Percentiles rank a stretch among this genome's conserved stretches.
These are phyloP conservation scores for Neofusicoccum sp. DNA, from an alignment of 2,329 filamentous ascomycete species.

Conservation along the genomic window DNA sequence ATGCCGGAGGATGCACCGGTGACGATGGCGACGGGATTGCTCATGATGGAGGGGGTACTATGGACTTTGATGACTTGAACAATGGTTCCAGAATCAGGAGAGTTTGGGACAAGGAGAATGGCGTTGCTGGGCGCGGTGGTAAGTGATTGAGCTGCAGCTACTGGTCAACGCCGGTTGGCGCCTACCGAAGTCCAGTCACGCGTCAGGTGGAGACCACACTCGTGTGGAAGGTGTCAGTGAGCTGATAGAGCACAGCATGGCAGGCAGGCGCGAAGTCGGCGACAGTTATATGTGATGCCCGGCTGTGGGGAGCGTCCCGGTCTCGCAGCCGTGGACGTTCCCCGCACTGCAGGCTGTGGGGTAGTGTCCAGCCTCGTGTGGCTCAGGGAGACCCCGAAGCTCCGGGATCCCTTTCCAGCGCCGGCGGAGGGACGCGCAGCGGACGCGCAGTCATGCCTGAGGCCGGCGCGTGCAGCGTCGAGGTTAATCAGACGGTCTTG, in stretches of 20 bases:
- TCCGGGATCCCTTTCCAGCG: neutral
- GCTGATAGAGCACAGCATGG: too few relatives aligned
- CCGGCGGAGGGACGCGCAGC: neutral
- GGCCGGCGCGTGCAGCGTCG: neutral
- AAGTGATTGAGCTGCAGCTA: too few relatives aligned
- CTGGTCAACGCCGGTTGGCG: too few relatives aligned
- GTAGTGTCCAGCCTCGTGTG: slow-evolving; percentile 1
- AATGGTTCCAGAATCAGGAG: neutral
- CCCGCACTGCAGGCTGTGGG: slow-evolving; percentile 9
- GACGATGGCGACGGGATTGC: slow-evolving; percentile 46
- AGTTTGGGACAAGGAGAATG: neutral
- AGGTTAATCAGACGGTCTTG: neutral
- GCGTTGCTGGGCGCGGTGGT: too few relatives aligned
- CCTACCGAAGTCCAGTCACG: too few relatives aligned
- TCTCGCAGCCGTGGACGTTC: neutral
- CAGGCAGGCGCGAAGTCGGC: too few relatives aligned
- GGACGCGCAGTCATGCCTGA: slow-evolving; percentile 1
- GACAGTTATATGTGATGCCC: too few relatives aligned
- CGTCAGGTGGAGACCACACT: too few relatives aligned
- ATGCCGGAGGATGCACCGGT: slow-evolving; percentile 51
- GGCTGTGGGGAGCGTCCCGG: neutral
- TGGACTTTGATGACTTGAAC: neutral
- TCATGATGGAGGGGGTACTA: slow-evolving; percentile 30
- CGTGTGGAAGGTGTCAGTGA: too few relatives aligned
- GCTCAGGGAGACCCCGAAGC: neutral